phyloP scores from a whole-genome alignment of 2,329 filamentous ascomycete genomes.

The Fusarium anguioides region DNA sequence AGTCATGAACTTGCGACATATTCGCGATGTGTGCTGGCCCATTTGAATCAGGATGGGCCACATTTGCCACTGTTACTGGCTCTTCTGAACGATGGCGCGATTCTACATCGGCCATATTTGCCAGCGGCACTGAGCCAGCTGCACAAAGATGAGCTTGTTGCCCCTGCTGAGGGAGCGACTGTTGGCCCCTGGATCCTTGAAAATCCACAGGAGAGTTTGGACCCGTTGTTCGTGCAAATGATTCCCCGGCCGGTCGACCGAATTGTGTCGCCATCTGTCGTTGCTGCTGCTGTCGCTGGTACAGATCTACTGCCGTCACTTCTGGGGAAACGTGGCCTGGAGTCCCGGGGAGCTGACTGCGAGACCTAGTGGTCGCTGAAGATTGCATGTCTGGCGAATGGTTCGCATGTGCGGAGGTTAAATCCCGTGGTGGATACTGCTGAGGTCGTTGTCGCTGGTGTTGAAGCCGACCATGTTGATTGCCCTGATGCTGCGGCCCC shows the following conservation, averaged over 20 bases:
- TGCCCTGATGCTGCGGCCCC: slow-evolving; percentile 17
- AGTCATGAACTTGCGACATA: slow-evolving; percentile 35
- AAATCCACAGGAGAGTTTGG: slow-evolving; percentile 28
- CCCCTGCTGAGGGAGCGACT: slow-evolving; percentile 12
- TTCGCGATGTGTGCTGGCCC: slow-evolving; percentile 8
- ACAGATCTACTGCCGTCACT: slow-evolving; percentile 23
- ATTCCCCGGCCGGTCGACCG: slow-evolving; percentile 7
- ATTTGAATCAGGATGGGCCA: slow-evolving; percentile 11
- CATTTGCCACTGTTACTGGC: background rate
- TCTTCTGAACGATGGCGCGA: background rate
- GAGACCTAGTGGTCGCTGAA: background rate
- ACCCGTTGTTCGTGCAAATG: slow-evolving; percentile 22
- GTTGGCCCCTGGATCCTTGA: slow-evolving; percentile 1
- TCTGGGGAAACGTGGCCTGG: background rate
- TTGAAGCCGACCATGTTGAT: slow-evolving; percentile 20
- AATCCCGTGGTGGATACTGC: slow-evolving; percentile 18
- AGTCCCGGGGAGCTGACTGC: background rate
- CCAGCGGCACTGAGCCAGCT: slow-evolving; percentile 1
- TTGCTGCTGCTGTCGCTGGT: slow-evolving; percentile 30
- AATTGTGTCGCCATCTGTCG: slow-evolving; percentile 35
- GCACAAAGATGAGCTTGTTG: slow-evolving; percentile 26
- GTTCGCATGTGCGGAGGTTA: slow-evolving; percentile 4
- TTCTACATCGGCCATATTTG: slow-evolving; percentile 16
- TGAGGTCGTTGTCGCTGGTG: slow-evolving; percentile 23
- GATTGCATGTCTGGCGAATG: slow-evolving; percentile 6